Conservation (phyloP, 2,329 filamentous ascomycete genomes). For the Aureobasidium musti region DNA sequence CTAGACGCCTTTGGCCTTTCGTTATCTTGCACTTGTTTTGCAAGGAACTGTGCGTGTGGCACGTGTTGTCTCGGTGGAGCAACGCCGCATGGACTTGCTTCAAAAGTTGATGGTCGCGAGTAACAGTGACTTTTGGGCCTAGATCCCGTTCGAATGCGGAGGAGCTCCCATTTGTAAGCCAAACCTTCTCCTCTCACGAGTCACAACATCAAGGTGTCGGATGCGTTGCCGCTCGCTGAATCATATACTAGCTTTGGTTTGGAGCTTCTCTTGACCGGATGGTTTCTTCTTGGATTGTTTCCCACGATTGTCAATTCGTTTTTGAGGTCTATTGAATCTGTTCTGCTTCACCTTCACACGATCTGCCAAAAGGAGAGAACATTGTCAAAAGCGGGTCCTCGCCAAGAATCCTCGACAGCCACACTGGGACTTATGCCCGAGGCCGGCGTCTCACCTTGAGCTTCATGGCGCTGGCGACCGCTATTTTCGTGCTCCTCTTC, state of each 20-base stretch:
- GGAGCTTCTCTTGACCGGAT: neutral
- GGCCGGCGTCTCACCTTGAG: neutral
- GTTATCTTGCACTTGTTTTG: constrained; percentile 3
- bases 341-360: neutral
- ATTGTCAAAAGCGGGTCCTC: constrained; percentile 27
- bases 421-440: neutral
- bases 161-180: constrained; percentile 25
- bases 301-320: neutral
- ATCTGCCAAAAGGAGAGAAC: constrained; percentile 19
- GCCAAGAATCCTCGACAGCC: neutral
- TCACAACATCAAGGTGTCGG: constrained; percentile 24
- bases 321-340: neutral
- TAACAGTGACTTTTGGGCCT: constrained; percentile 2
- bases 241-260: neutral
- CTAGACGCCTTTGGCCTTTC: neutral
- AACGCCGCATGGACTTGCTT: constrained; percentile 20
- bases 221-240: neutral
- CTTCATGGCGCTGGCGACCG: neutral
- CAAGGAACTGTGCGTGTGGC: neutral
- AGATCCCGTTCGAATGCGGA: constrained; percentile 7
- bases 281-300: neutral
- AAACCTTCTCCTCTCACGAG: constrained; percentile 8
- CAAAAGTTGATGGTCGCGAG: neutral
- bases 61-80: constrained; percentile 2
- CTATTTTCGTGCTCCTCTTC: neutral